Conservation (phyloP, 768 basidiomycete species). For the Gloeostereum incarnatum region DNA sequence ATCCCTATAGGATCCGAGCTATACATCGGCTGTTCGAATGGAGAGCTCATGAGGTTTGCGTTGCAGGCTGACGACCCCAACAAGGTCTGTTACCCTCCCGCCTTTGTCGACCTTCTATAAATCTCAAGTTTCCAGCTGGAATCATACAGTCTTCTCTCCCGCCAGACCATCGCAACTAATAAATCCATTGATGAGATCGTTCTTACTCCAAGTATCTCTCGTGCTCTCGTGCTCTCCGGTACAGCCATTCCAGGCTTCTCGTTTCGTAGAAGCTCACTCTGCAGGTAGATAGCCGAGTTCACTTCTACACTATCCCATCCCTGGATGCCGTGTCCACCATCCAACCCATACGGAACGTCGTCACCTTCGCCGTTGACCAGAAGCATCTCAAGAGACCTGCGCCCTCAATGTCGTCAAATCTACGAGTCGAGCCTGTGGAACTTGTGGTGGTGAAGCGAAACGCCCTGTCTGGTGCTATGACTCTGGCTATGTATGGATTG, state of each 20-base stretch:
- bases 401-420: conserved; percentile 27
- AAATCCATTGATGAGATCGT: conserved; percentile 77
- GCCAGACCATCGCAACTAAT: conserved; percentile 57
- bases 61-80: conserved; percentile 49
- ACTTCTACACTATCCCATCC: conserved; percentile 75
- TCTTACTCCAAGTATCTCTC: conserved; percentile 66
- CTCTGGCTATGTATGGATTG: conserved; percentile 58
- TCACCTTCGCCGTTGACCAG: conserved; percentile 79
- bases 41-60: conserved; percentile 73
- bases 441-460: conserved; percentile 67
- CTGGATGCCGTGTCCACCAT: conserved; percentile 64
- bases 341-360: conserved; percentile 74
- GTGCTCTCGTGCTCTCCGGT: conserved; percentile 74
- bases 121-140: conserved; percentile 29
- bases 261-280: neutral
- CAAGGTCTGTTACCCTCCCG: conserved; percentile 23
- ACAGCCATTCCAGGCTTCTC: conserved; percentile 17
- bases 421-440: conserved; percentile 44
- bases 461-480: no score
- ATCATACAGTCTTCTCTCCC: conserved; percentile 58
- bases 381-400: conserved; percentile 47
- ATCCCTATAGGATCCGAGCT: conserved; percentile 60
- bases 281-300: conserved; percentile 48
- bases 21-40: conserved; percentile 81
- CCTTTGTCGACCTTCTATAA: conserved; percentile 2